These are phyloP conservation scores for Aurantiochytrium sp. DNA, from an alignment of 108 stramenopile species.

Conservation along the genomic window DNA sequence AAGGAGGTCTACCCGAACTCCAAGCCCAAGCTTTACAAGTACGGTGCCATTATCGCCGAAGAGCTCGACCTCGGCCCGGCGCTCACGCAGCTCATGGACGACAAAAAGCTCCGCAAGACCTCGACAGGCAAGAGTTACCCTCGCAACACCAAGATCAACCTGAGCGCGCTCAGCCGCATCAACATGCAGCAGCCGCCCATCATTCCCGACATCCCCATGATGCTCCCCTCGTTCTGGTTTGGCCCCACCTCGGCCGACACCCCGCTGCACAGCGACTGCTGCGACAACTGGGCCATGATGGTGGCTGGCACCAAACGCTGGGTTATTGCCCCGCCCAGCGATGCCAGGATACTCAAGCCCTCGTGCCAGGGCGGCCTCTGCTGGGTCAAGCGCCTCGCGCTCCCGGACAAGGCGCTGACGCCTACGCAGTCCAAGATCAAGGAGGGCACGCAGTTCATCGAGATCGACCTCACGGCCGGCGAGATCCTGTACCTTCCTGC, in stretches of 20 bases:
- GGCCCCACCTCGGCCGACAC: background rate
- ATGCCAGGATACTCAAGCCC: constrained; percentile 14
- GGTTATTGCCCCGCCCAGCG: background rate
- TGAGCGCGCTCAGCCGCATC: background rate
- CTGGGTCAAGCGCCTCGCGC: constrained; percentile 15
- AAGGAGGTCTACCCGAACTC: constrained; percentile 15
- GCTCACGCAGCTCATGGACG: background rate
- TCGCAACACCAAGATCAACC: constrained; percentile 9
- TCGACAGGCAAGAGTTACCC: background rate
- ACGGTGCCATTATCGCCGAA: background rate
- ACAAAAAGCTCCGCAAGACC: constrained; percentile 6
- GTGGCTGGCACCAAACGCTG: constrained; percentile 17
- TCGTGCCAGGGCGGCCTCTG: background rate
- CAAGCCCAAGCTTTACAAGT: constrained; percentile 19
- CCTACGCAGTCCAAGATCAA: background rate
- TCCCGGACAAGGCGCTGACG: background rate
- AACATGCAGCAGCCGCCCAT: constrained; percentile 20
- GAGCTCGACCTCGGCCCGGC: constrained; percentile 12
- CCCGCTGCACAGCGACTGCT: constrained; percentile 27
- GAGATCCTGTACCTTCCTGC: constrained; percentile 17
- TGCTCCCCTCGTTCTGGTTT: constrained; percentile 12
- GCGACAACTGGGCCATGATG: constrained; percentile 32
- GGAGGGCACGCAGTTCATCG: constrained; percentile 1
- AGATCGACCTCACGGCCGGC: background rate
- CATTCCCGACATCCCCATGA: constrained; percentile 29